Evolutionary conservation across 202 grass and related monocot genomes (phyloP).

Genomic region (Setaria italica): DNA sequence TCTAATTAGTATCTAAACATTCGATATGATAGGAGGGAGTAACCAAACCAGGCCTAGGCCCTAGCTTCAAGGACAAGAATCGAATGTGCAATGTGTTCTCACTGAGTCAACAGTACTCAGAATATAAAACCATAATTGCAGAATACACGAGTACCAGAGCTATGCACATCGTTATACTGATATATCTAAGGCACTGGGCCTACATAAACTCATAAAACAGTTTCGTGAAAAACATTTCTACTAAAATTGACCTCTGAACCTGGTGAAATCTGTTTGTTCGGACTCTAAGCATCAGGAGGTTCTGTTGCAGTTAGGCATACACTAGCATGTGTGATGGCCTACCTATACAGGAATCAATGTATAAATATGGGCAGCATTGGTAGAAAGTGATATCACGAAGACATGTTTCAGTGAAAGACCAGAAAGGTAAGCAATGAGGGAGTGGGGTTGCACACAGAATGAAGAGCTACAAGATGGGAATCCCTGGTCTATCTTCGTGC

Average conservation of each 20-base stretch:
- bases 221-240: too few species aligned
- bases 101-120: neutral
- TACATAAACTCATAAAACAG: neutral
- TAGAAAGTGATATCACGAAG: neutral
- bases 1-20: too few species aligned
- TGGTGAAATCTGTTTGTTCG: neutral
- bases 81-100: conserved; percentile 6
- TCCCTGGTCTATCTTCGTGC: neutral
- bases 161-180: neutral
- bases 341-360: neutral
- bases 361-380: neutral
- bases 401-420: neutral
- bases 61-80: neutral
- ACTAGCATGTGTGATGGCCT: neutral
- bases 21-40: too few species aligned
- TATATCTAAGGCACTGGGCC: neutral
- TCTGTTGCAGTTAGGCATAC: neutral
- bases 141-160: neutral
- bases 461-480: conserved; percentile 11
- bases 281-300: neutral
- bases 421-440: neutral
- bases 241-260: neutral
- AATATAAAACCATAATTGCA: neutral
- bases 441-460: conserved; percentile 31
- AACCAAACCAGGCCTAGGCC: neutral